Evolutionary conservation across 768 basidiomycete species (phyloP).

Genomic region (Serendipita indica): DNA sequence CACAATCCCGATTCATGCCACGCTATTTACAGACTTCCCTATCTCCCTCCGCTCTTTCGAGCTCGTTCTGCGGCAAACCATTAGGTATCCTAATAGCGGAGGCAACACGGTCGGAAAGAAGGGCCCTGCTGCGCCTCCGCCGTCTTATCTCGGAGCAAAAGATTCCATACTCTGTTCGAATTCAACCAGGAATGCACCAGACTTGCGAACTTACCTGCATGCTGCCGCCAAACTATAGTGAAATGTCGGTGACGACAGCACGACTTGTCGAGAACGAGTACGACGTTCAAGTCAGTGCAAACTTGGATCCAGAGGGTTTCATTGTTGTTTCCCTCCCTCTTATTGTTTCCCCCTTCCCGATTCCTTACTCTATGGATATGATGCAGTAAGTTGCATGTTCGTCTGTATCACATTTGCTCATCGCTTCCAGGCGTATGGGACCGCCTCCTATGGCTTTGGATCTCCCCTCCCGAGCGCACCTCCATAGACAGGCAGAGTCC

Average conservation of each 20-base stretch:
- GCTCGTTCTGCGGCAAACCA: constrained; percentile 61
- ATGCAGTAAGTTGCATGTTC: constrained; percentile 3
- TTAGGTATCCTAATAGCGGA: constrained; percentile 32
- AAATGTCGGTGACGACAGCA: constrained; percentile 67
- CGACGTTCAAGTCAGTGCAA: constrained; percentile 57
- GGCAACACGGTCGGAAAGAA: not conserved
- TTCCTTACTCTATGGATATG: constrained; percentile 7
- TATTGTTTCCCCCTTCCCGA: constrained; percentile 41
- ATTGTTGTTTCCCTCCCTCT: constrained; percentile 62
- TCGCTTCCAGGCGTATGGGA: not conserved
- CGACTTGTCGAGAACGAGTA: constrained; percentile 80
- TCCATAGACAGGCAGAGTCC: not conserved
- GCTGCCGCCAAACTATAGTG: constrained; percentile 59
- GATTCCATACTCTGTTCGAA: constrained; percentile 51
- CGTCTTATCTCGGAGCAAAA: constrained; percentile 58
- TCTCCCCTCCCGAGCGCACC: not conserved
- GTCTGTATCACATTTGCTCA: not conserved
- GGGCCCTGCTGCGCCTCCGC: constrained; percentile 15
- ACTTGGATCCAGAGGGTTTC: constrained; percentile 51
- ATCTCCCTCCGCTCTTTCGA: constrained; percentile 74
- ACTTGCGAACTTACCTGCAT: constrained; percentile 57
- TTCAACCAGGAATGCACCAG: constrained; percentile 58
- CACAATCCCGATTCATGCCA: constrained; percentile 53
- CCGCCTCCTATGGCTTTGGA: constrained; percentile 6
- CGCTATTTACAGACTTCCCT: constrained; percentile 55